Base-by-base conservation (phyloP, 2,329 filamentous ascomycete species). In the Xylariales sp. region DNA sequence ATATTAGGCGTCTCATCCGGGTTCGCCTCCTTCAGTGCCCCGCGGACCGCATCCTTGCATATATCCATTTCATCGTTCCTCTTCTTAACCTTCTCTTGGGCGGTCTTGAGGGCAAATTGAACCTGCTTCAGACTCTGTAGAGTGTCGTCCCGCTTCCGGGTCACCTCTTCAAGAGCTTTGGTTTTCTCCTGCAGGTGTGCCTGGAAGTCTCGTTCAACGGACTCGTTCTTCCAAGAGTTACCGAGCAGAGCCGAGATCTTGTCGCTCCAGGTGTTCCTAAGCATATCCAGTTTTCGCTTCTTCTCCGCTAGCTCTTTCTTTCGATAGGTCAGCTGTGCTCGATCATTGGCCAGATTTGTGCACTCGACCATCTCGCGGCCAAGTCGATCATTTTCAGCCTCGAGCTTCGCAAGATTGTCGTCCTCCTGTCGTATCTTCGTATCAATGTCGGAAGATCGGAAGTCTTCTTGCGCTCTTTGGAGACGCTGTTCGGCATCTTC, bases 351-450 rank as follows among this genome's bases (percentile, higher is more conserved):
- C 43, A 86, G 77, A 43, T 83, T 82, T 3, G 86, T 95, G 44
- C 84, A 88, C 53, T 94, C 85, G 7, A 89, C 76, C 25, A 96
- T 76, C 57, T 97, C 91, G n/a, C 75, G 69, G 32, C 84, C 83
- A 20, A 97, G 72, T 50, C 74, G 80, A 25, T 86, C 80, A 45
- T 77, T 83, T 53, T 85, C 80, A 15, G 76, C 79, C 54, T 96
- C 88, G 2, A 94, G 65, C 31, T 76, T 71, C 46, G 78, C 77
- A 9, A 94, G 69, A 47, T 80, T 75, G 11, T 70, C 64, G 38
- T 88, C 84, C 39, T 82, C 77, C 22, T 78, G 69, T 33, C 81
- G 74, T 15, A 95, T 73, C 48, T 85, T 80, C 20, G 69, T 68
- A 47, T 95, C 89, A 69, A 84, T 88, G 10, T 80, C 75, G 9